Conservation (phyloP, 805 yeast genomes). For the Debaryomyces castellii region DNA sequence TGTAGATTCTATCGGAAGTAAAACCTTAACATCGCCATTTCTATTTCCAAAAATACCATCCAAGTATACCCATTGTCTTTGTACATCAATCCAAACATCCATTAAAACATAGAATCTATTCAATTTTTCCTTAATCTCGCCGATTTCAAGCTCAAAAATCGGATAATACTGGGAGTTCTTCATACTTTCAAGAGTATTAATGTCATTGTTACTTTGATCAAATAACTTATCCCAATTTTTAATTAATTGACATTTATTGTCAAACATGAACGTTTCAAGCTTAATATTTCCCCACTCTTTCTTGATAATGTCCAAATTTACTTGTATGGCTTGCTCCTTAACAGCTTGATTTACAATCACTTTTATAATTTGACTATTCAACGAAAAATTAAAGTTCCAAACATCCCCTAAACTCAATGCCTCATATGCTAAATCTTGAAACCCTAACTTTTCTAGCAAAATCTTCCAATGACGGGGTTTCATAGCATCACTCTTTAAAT, state of each 20-base stretch:
- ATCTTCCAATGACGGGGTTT: slow-evolving; percentile 67
- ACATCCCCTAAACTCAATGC: slow-evolving; percentile 56
- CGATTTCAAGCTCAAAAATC: slow-evolving; percentile 58
- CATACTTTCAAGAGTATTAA: slow-evolving; percentile 67
- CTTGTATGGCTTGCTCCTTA: slow-evolving; percentile 68
- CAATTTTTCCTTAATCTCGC: slow-evolving; percentile 56
- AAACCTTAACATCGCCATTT: slow-evolving; percentile 54
- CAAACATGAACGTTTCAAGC: slow-evolving; percentile 55
- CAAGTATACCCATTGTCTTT: slow-evolving; percentile 84
- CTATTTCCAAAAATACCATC: slow-evolving; percentile 68
- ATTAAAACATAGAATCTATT: slow-evolving; percentile 49
- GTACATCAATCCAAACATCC: slow-evolving; percentile 79
- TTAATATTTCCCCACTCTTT: slow-evolving; percentile 53
- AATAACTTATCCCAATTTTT: slow-evolving; percentile 67
- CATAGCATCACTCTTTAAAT: slow-evolving; percentile 56
- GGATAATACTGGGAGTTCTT: slow-evolving; percentile 61
- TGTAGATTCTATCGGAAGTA: slow-evolving; percentile 68
- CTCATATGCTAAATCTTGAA: slow-evolving; percentile 12
- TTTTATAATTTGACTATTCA: slow-evolving; percentile 47
- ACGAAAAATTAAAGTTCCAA: slow-evolving; percentile 51
- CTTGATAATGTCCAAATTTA: slow-evolving; percentile 49
- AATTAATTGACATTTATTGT: slow-evolving; percentile 53
- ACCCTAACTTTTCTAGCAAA: slow-evolving; percentile 37
- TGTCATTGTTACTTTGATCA: slow-evolving; percentile 57
- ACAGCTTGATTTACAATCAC: slow-evolving; percentile 61